phyloP scores from a whole-genome alignment of 495 filamentous ascomycete genomes.

The Aspergillus mulundensis region DNA sequence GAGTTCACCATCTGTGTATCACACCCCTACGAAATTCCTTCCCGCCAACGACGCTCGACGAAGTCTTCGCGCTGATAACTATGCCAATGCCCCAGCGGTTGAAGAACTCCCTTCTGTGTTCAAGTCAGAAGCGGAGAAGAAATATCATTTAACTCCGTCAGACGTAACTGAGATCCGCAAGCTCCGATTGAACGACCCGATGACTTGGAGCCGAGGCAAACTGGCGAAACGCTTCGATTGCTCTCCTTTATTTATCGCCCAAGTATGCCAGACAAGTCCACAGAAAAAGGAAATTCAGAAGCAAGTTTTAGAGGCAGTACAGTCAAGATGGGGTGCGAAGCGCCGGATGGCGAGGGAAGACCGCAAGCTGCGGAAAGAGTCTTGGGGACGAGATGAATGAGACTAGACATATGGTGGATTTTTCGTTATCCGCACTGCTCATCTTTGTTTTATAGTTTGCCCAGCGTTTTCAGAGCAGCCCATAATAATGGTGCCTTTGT shows the following conservation, averaged over 20 bases:
- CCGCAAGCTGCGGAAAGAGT: slow-evolving; percentile 58
- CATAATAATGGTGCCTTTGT: background rate
- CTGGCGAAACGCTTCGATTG: slow-evolving; percentile 76
- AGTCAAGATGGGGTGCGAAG: slow-evolving; percentile 69
- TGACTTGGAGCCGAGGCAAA: slow-evolving; percentile 64
- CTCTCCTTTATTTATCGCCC: slow-evolving; percentile 65
- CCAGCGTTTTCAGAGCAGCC: background rate
- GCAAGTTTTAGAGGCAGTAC: slow-evolving; percentile 54
- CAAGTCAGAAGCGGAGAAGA: slow-evolving; percentile 50
- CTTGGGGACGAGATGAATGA: slow-evolving; percentile 50
- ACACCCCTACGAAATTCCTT: slow-evolving; percentile 89
- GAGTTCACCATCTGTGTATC: slow-evolving; percentile 71
- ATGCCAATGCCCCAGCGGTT: slow-evolving; percentile 16
- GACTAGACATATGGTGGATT: background rate
- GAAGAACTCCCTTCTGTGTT: slow-evolving; percentile 54
- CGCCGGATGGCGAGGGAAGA: slow-evolving; percentile 71
- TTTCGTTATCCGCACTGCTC: background rate
- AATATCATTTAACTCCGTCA: slow-evolving; percentile 69
- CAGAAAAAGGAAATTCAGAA: slow-evolving; percentile 51
- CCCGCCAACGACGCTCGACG: slow-evolving; percentile 73
- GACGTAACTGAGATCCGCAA: slow-evolving; percentile 77
- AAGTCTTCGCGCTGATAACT: slow-evolving; percentile 39
- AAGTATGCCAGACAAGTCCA: slow-evolving; percentile 45
- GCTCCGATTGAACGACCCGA: slow-evolving; percentile 63
- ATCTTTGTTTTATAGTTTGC: background rate